Percentiles rank a stretch among this genome's conserved stretches.
Evolutionary conservation across 2,329 filamentous ascomycete species (phyloP).

Genomic region (Capronia epimyces): DNA sequence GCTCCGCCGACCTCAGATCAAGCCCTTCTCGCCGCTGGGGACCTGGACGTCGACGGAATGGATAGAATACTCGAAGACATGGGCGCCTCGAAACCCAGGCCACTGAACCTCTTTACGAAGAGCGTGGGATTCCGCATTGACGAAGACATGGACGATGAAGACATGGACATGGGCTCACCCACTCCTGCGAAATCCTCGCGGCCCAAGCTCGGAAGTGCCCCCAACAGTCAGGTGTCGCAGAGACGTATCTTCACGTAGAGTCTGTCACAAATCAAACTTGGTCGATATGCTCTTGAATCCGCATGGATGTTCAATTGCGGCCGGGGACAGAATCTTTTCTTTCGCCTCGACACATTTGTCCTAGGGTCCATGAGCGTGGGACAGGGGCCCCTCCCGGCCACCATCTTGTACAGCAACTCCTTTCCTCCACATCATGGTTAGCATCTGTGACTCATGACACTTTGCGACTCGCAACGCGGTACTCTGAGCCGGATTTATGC

Average conservation of each 20-base stretch:
- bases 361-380: too few relatives aligned
- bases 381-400: too few relatives aligned
- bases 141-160: slow-evolving; percentile 15
- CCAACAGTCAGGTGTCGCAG: neutral
- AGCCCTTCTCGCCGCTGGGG: slow-evolving; percentile 38
- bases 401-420: too few relatives aligned
- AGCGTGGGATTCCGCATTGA: slow-evolving; percentile 16
- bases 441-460: too few relatives aligned
- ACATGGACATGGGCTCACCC: slow-evolving; percentile 21
- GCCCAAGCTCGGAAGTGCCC: slow-evolving; percentile 5
- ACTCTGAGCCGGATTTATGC: too few relatives aligned
- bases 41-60: slow-evolving; percentile 46
- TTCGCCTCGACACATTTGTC: too few relatives aligned
- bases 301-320: too few relatives aligned
- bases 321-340: too few relatives aligned
- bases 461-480: too few relatives aligned
- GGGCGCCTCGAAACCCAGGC: slow-evolving; percentile 21
- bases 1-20: slow-evolving; percentile 33
- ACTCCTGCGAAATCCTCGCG: slow-evolving; percentile 13
- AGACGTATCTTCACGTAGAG: slow-evolving; percentile 19
- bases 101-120: slow-evolving; percentile 17
- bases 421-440: too few relatives aligned
- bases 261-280: neutral
- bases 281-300: neutral
- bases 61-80: slow-evolving; percentile 43